A percentile compares a stretch with the other conserved stretches of the same genome.
Evolutionary conservation across 768 basidiomycete species (phyloP).

Genomic region (Boletus bicolor): DNA sequence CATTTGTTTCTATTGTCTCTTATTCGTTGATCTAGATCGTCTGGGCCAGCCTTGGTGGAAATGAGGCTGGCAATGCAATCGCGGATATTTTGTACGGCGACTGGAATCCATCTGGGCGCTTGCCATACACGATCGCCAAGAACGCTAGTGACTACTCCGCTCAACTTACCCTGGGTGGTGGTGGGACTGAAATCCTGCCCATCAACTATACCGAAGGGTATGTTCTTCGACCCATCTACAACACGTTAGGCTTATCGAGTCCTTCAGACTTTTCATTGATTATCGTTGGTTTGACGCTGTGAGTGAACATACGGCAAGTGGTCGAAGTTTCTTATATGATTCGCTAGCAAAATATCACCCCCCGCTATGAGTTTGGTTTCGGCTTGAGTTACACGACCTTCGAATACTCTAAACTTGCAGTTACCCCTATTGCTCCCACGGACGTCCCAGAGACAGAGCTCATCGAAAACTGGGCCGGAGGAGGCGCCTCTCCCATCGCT

Average conservation of each 20-base stretch:
- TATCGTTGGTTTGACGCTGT: constrained; percentile 71
- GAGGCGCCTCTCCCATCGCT: constrained; percentile 49
- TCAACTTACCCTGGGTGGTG: constrained; percentile 30
- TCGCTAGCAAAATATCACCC: constrained; percentile 59
- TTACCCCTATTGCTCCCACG: constrained; percentile 39
- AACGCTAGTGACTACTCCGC: constrained; percentile 48
- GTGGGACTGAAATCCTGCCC: constrained; percentile 31
- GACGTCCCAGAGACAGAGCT: constrained; percentile 33
- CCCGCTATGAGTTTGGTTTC: constrained; percentile 88
- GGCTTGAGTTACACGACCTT: constrained; percentile 87
- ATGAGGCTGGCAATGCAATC: constrained; percentile 76
- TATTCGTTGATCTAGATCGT: constrained; percentile 33
- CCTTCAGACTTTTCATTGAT: constrained; percentile 56
- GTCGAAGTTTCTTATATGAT: background rate
- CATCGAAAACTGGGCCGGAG: constrained; percentile 54
- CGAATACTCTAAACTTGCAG: constrained; percentile 56
- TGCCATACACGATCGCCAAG: constrained; percentile 77
- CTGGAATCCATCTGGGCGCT: constrained; percentile 70
- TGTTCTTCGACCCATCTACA: background rate
- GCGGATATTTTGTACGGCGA: constrained; percentile 75
- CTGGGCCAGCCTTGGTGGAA: constrained; percentile 59
- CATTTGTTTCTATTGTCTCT: background rate
- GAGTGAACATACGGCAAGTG: constrained; percentile 25
- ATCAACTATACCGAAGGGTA: constrained; percentile 63
- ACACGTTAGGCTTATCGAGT: background rate